These are phyloP conservation scores for Babjeviella inositovora DNA, from an alignment of 805 yeast genomes.

Conservation along the genomic window DNA sequence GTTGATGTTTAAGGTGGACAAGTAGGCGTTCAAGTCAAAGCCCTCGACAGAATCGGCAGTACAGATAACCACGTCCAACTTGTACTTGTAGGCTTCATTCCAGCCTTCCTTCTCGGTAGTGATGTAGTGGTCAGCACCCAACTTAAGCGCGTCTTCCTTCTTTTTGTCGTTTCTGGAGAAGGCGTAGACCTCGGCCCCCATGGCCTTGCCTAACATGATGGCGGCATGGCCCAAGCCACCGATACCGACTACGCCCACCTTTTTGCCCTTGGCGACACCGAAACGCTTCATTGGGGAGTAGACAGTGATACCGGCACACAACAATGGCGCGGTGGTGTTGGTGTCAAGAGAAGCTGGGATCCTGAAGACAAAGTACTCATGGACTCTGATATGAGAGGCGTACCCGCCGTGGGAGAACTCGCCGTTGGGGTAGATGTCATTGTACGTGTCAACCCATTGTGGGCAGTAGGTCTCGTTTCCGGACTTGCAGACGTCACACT, in stretches of 20 bases:
- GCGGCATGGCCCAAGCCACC: slow-evolving; percentile 60
- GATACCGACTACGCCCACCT: slow-evolving; percentile 45
- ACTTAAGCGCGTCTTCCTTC: slow-evolving; percentile 29
- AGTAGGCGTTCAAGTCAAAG: not conserved
- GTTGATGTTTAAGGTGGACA: not conserved
- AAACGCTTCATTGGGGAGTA: slow-evolving; percentile 43
- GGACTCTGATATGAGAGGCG: slow-evolving; percentile 47
- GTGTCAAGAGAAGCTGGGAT: too few species aligned
- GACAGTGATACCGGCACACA: slow-evolving; percentile 69
- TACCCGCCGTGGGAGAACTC: slow-evolving; percentile 58
- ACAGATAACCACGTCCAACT: slow-evolving; percentile 5
- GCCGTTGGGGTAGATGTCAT: slow-evolving; percentile 9
- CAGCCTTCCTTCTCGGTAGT: slow-evolving; percentile 24
- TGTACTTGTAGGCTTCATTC: slow-evolving; percentile 6
- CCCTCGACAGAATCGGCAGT: not conserved
- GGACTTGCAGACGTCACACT: slow-evolving; percentile 16
- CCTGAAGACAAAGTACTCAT: slow-evolving; percentile 46
- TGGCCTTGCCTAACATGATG: slow-evolving; percentile 39
- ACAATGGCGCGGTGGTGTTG: slow-evolving; percentile 66
- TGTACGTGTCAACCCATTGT: slow-evolving; percentile 15
- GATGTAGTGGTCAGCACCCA: slow-evolving; percentile 40
- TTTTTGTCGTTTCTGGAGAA: slow-evolving; percentile 33
- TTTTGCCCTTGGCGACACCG: slow-evolving; percentile 16
- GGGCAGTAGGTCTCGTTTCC: slow-evolving; percentile 24
- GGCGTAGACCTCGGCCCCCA: slow-evolving; percentile 50